Evolutionary conservation across 768 basidiomycete genomes (phyloP), one percentile per base, ranked within the genome.

Genomic region (Lenzites betulinus): DNA sequence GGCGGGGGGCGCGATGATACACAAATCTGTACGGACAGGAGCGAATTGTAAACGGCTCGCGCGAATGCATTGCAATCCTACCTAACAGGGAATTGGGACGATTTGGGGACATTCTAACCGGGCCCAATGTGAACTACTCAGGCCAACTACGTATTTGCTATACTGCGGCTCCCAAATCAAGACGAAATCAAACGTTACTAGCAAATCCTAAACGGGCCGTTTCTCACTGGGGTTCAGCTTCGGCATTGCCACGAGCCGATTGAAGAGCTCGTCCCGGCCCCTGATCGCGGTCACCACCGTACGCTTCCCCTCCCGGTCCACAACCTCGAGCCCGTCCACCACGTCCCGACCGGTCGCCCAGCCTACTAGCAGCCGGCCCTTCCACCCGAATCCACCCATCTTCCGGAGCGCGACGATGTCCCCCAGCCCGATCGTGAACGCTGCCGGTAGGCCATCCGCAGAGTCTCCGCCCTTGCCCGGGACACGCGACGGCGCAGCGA

Each of bases 321-420:
- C 64, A 18, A 75, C 64, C 63, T 70, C 67, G 42, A 75, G 58
- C 50, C 70, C 74, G 52, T 74, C 74, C 56, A 70, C 41, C 0
- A 73, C 65, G 58, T 69, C 65, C 18, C 68, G 35, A 38, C 68
- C 67, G 49, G 69, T 63, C 41, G 70, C 71, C 69, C 71, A 76
- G 23, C 75, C 75, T 23, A 76, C 71, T 28, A 77, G 64, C 39
- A 76, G 59, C 69, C 71, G 71, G n/a, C 70, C 73, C 71, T 76
- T 76, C 73, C 74, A 76, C 41, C 75, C 76, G 43, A 75, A 70
- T 36, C 76, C 75, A 36, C 76, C 76, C 46, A 76, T 60, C 67
- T 75, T 75, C 60, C 67, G 55, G 51, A 75, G 48, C 56, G 69
- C 67, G 11, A 54, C 59, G 15, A 75, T 66, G 47, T 74, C 73